Conservation (phyloP, 2,329 filamentous ascomycete genomes). For the Stenocarpella maydis region DNA sequence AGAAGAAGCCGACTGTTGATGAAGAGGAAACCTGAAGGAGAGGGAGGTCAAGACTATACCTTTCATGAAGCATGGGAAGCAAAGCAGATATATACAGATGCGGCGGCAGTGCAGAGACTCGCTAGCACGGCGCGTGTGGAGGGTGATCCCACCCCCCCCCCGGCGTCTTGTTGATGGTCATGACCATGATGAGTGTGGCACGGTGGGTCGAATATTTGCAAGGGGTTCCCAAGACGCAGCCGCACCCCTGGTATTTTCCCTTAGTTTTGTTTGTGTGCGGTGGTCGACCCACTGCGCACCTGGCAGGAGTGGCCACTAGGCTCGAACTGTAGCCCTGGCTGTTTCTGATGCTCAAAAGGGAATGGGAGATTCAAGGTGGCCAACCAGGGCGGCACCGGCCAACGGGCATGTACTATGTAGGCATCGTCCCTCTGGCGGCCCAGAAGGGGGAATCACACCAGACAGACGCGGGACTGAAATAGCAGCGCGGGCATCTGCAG, state of each 20-base stretch:
- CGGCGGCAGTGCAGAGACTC: conserved; percentile 13
- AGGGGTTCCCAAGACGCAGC: conserved; percentile 29
- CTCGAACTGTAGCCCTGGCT: conserved; percentile 23
- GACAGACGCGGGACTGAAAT: conserved; percentile 25
- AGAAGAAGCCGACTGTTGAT: conserved; percentile 23
- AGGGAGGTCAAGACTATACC: conserved; percentile 30
- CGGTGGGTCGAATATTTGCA: conserved; percentile 25
- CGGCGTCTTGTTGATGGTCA: neutral
- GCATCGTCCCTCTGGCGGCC: conserved; percentile 1
- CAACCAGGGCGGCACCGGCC: conserved; percentile 3
- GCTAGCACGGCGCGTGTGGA: conserved; percentile 21
- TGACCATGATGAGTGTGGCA: conserved; percentile 27
- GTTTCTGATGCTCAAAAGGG: conserved; percentile 22
- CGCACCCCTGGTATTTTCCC: conserved; percentile 14
- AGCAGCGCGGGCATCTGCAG: conserved; percentile 24
- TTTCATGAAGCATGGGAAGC: conserved; percentile 1
- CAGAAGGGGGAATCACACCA: neutral
- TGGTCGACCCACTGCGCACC: conserved; percentile 14
- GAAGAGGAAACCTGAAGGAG: conserved; percentile 35
- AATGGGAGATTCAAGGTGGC: conserved; percentile 18
- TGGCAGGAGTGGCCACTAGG: conserved; percentile 15
- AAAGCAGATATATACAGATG: conserved; percentile 33
- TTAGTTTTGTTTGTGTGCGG: conserved; percentile 28
- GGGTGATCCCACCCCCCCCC: neutral
- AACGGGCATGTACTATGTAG: neutral